Conservation (phyloP, 495 filamentous ascomycete species). For the Xylaria sp. region DNA sequence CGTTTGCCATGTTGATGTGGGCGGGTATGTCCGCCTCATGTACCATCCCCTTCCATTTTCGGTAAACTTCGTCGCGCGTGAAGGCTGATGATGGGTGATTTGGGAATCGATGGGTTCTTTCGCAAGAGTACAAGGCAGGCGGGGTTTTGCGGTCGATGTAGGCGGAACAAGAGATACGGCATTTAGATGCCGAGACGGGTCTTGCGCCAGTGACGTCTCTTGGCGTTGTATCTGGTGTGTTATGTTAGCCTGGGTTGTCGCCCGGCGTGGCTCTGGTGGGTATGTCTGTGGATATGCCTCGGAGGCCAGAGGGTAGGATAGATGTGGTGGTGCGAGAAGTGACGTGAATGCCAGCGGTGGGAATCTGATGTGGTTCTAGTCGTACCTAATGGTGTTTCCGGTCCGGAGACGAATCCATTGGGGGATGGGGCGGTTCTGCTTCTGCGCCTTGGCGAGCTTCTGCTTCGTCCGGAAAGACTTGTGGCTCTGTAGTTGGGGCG, state of each 20-base stretch:
- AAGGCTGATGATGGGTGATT: conserved; percentile 21
- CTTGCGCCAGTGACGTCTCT: conserved; percentile 99
- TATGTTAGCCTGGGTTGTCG: not conserved
- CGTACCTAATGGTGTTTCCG: conserved; percentile 97
- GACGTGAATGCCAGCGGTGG: not conserved
- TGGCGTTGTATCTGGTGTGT: conserved; percentile 90
- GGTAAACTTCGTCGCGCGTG: conserved; percentile 18
- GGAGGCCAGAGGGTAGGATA: not conserved
- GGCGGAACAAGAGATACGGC: conserved; percentile 40
- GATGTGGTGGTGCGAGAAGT: conserved; percentile 13
- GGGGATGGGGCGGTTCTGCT: conserved; percentile 98
- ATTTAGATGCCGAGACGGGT: conserved; percentile 96
- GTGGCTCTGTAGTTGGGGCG: conserved; percentile 72
- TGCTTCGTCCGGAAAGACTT: conserved; percentile 99
- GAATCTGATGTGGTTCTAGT: conserved; percentile 30
- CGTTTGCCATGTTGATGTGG: not conserved
- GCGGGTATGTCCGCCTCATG: not conserved
- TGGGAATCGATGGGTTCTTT: conserved; percentile 29
- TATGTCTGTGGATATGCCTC: conserved; percentile 13
- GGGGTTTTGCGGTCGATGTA: conserved; percentile 36
- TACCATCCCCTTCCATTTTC: not conserved
- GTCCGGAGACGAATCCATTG: conserved; percentile 99
- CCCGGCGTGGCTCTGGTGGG: not conserved
- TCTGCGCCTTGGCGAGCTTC: conserved; percentile 99
- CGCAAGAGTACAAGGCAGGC: conserved; percentile 10